Evolutionary conservation across 768 basidiomycete species (phyloP), one percentile per base, ranked within the genome.

Genomic region (Terana coerulea): DNA sequence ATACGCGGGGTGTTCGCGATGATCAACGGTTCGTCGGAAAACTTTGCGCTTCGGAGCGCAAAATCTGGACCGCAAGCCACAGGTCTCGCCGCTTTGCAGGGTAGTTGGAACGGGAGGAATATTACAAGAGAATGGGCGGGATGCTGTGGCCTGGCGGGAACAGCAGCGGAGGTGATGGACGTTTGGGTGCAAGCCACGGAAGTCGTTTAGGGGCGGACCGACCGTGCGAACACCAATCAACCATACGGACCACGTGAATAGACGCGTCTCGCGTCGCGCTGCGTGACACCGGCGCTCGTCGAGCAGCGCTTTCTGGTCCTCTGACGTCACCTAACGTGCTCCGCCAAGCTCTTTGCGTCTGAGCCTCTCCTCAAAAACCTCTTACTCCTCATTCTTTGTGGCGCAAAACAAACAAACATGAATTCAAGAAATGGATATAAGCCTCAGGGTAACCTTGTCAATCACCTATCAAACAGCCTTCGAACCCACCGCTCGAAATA

Each of bases 151-250:
- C 30, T 3, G 24, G 17, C 37, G 11, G 17, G 37, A 19, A n/a
- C 17, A 14, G 5, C 10, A n/a, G 45, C 30, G 37, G 22, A 43
- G 30, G 12, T 39, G 51, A 46, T 46, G 49, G 39, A 40, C 21
- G 49, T 50, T 29, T n/a, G 29, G 39, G 45, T 21, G 28, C 17
- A 37, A 49, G 35, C 22, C 22, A 34, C 33, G 31, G 28, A 37
- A 37, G 21, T 11, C 6, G 43, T 3, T 44, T 44, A 31, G 39
- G 36, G 36, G 49, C 15, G n/a, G n/a, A n/a, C n/a, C n/a, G 36
- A 29, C 44, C 44, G 51, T 52, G 44, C 33, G 51, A 51, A 51
- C 50, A 28, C n/a, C 45, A 46, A 52, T 47, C 44, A 52, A 47
- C 34, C 17, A 21, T 33, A 30, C 49, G 44, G 8, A 29, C 28